These are phyloP conservation scores for Withania somnifera DNA, from an alignment of 305 asterid species.

Conservation along the genomic window DNA sequence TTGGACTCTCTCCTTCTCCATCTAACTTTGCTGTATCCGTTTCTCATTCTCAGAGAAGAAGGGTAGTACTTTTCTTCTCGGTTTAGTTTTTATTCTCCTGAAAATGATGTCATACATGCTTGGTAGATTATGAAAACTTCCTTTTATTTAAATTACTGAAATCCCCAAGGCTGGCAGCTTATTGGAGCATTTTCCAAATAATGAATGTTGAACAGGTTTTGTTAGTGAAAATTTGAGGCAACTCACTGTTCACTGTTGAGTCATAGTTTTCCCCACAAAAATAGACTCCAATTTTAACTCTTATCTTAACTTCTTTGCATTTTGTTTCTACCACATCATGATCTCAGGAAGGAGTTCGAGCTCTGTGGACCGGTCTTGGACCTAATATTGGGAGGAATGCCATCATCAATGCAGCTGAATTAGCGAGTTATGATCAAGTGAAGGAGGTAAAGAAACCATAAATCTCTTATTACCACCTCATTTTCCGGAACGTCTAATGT, in stretches of 20 bases:
- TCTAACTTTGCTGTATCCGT: not conserved
- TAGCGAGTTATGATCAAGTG: conserved; percentile 98
- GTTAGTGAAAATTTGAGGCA: not conserved
- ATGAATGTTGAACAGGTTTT: not conserved
- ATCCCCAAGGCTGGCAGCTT: not conserved
- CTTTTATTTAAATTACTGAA: not conserved
- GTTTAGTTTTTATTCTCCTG: not conserved
- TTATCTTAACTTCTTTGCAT: not conserved
- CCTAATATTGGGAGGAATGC: conserved; percentile 96
- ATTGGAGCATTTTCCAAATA: not conserved
- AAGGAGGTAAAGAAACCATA: conserved; percentile 45
- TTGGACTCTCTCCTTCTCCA: not conserved
- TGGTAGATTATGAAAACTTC: not conserved
- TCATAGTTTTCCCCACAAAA: not conserved
- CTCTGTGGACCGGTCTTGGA: conserved; percentile 90
- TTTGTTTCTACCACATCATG: not conserved
- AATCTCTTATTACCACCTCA: not conserved
- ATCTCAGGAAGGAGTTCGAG: conserved; percentile 67
- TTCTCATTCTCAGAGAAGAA: not conserved
- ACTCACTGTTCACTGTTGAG: conserved; percentile 1
- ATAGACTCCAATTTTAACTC: not conserved
- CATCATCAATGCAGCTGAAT: conserved; percentile 89
- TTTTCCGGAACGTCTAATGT: not conserved
- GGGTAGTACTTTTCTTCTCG: not conserved
- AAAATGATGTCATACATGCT: not conserved